Evolutionary conservation across 1,284 basidiomycete genomes (phyloP).

Genomic region (Rhodotorula sp.): DNA sequence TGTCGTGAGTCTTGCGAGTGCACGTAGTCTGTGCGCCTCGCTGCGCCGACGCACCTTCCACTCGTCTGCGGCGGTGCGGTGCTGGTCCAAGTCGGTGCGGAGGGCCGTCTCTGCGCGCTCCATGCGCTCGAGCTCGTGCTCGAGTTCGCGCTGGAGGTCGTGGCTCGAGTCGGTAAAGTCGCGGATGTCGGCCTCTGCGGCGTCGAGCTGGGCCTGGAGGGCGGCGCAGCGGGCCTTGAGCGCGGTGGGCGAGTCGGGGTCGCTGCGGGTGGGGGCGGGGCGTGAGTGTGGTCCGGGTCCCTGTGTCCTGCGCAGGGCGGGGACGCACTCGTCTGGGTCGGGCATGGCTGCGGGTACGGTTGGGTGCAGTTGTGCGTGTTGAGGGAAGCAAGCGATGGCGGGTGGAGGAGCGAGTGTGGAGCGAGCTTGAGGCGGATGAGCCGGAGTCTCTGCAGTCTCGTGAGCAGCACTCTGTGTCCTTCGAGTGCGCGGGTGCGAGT

Average conservation of each 20-base stretch:
- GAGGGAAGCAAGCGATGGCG: no score
- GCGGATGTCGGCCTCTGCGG: constrained; percentile 54
- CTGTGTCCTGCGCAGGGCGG: not conserved
- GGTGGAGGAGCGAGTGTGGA: no score
- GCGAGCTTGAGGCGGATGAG: no score
- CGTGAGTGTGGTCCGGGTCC: not conserved
- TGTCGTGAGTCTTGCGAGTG: not conserved
- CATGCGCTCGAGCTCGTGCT: constrained; percentile 80
- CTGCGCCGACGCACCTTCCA: constrained; percentile 86
- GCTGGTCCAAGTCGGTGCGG: constrained; percentile 68
- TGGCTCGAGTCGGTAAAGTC: constrained; percentile 89
- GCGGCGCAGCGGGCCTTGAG: constrained; percentile 17
- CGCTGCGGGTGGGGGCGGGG: constrained; percentile 1
- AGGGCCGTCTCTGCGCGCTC: constrained; percentile 83
- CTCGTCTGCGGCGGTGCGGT: constrained; percentile 79
- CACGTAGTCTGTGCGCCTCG: no score
- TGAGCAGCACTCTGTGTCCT: no score
- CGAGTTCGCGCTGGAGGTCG: constrained; percentile 89
- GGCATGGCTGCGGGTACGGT: no score
- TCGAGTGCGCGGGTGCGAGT: no score
- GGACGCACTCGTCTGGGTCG: no score
- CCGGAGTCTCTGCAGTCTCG: no score
- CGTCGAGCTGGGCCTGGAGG: constrained; percentile 39
- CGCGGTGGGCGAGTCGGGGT: constrained; percentile 30
- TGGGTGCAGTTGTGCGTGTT: no score